Evolutionary conservation across 2,329 filamentous ascomycete species (phyloP).

Genomic region (Myriosclerotinia scirpicola): DNA sequence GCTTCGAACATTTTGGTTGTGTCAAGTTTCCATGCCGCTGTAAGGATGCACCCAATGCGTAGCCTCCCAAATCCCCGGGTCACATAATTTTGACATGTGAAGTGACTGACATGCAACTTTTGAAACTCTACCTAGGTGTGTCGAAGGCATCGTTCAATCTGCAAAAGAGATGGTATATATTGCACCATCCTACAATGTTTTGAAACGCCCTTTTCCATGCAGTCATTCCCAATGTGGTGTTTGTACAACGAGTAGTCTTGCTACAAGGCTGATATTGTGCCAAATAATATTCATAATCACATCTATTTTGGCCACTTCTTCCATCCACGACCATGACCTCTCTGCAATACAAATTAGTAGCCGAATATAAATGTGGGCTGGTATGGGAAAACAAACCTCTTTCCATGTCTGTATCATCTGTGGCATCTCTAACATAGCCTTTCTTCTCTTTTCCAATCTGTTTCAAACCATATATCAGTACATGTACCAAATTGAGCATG

Average conservation of each 20-base stretch:
- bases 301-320: constrained; percentile 66
- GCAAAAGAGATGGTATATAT: constrained; percentile 20
- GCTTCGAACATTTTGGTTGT: not conserved
- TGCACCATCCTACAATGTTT: constrained; percentile 25
- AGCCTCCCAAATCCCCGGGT: not conserved
- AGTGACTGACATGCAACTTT: not conserved
- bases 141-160: not conserved
- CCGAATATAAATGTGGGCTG: not conserved
- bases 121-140: not conserved
- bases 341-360: constrained; percentile 48
- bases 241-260: constrained; percentile 32
- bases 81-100: not conserved
- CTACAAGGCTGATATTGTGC: constrained; percentile 10
- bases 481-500: not conserved
- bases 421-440: constrained; percentile 95
- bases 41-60: not conserved
- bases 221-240: constrained; percentile 28
- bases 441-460: constrained; percentile 82
- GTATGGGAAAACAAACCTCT: constrained; percentile 58
- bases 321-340: constrained; percentile 71
- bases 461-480: constrained; percentile 27
- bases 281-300: constrained; percentile 13
- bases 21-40: not conserved
- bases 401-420: constrained; percentile 91
- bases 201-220: constrained; percentile 31